Base-by-base conservation (phyloP, 1,284 basidiomycete genomes). In the Austropuccinia psidii region DNA sequence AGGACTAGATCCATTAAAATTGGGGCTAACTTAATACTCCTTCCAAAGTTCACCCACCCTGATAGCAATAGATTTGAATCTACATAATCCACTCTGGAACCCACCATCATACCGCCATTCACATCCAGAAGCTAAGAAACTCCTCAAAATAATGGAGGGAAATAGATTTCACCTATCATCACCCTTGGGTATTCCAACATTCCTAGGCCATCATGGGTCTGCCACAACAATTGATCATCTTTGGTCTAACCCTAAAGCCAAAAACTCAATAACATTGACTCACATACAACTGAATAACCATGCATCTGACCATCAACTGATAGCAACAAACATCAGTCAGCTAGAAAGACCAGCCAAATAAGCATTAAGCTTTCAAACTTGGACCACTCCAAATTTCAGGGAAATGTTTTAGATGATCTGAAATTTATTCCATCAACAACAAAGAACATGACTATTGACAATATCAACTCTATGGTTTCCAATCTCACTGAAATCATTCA, bases 41-140 rank as follows among this genome's bases (percentile, higher is more conserved):
- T 33, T 31, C 3, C 29, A 41, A 31, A 17, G 4, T 1, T 33
- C 24, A n/a, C 43, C 61, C 24, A 49, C 61, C 21, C 21, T 68
- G 35, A n/a, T 68, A 4, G 29, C 45, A 24, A 45, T 57, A 21
- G 52, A 68, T 29, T 54, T 52, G 4, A 68, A 68, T 19, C 27
- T 68, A 41, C 66, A 68, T 27, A 49, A 68, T 19, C n/a, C 37
- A 1, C 1, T n/a, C 13, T 50, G 52, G 66, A 68, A 68, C 27
- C 66, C 49, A 4, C 66, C 66, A 1, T 19, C 24, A 4, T 68
- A 68, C 24, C 13, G 21, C 21, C 50, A 41, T 27, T 55, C 66
- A 1, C 50, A 68, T 39, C 5, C 66, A 1, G 33, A 17, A 5
- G 15, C 65, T 29, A 52, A 55, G 11, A 37, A 52, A 33, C 35